Base-by-base conservation (phyloP, 176 grass and related monocot genomes). In the Lolium perenne region DNA sequence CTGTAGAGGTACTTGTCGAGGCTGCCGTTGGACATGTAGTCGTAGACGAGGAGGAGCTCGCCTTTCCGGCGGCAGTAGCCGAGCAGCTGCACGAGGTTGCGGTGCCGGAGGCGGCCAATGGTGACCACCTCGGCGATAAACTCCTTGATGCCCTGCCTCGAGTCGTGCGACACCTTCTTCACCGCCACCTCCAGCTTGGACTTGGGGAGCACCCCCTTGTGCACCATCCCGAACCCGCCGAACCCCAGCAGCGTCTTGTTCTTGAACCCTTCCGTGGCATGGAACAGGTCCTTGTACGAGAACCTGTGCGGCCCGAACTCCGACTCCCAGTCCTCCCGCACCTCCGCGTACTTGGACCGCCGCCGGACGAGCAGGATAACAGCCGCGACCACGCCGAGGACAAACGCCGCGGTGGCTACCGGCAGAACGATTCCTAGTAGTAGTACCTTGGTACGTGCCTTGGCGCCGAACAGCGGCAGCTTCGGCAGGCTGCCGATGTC, bases 251-350 rank as follows among this genome's bases (percentile, higher is more conserved):
- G 47, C 77, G 71, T 83, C 59, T 89, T 91, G 82, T 51, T 85
- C 84, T 87, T 91, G 88, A 92, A 97, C 0, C 92, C 95, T 41
- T 92, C 86, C 0, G 92, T 92, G 0, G 95, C 90, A 12, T 74
- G 79, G 77, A 89, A 92, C 80, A 97, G 70, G 59, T 97, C 94
- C 84, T 87, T 97, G 86, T 97, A 97, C 0, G 92, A 78, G 88
- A 97, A 97, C 2, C 94, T 80, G 72, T 94, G 92, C 0, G 94
- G 92, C 8, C 90, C 92, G 46, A 87, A 97, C 81, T 97, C 94
- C 11, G 92, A 64, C 83, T 97, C 94, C 94, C 92, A 97, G 5
- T 97, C 94, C 38, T 97, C 94, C 0, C 88, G 92, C 11, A 92
- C 35, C 75, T 94, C 94, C 5, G 87, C 85, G 58, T 94, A 97